phyloP scores from a whole-genome alignment of 2,329 filamentous ascomycete genomes.

The Lizonia empirigonia region DNA sequence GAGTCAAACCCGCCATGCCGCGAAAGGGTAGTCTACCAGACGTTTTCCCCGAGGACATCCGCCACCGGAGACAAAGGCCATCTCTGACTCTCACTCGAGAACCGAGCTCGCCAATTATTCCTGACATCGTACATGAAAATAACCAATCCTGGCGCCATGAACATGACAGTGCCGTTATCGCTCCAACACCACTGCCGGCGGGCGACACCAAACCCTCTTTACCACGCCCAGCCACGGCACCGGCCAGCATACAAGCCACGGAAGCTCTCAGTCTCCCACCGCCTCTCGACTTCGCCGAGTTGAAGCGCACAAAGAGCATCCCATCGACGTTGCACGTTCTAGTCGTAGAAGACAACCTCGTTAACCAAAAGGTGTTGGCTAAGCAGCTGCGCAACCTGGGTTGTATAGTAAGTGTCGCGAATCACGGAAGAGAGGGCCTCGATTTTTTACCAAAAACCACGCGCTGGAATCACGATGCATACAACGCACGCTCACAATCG shows the following conservation, averaged over 20 bases:
- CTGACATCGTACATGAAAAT: background rate
- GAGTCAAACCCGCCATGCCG: constrained; percentile 10
- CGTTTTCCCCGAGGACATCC: constrained; percentile 29
- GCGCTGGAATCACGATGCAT: constrained; percentile 25
- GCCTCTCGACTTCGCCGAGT: constrained; percentile 11
- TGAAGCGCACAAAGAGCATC: constrained; percentile 16
- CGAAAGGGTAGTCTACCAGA: constrained; percentile 27
- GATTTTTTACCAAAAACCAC: constrained; percentile 39
- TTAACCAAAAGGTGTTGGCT: constrained; percentile 51
- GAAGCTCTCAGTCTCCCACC: constrained; percentile 12
- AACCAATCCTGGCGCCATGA: constrained; percentile 2
- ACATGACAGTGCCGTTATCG: background rate
- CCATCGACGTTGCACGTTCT: constrained; percentile 32
- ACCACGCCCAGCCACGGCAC: background rate
- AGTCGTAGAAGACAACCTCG: constrained; percentile 48
- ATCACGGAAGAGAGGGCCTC: constrained; percentile 48
- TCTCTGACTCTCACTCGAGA: constrained; percentile 7
- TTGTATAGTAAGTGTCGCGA: constrained; percentile 47
- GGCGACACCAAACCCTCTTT: no score
- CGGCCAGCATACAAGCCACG: background rate
- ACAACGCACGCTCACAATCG: background rate
- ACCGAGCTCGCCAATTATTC: background rate
- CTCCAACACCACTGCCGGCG: no score
- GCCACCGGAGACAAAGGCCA: constrained; percentile 20
- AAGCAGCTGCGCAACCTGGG: constrained; percentile 48